Conservation (phyloP, 2,329 filamentous ascomycete genomes). For the Fusarium dlaminii region DNA sequence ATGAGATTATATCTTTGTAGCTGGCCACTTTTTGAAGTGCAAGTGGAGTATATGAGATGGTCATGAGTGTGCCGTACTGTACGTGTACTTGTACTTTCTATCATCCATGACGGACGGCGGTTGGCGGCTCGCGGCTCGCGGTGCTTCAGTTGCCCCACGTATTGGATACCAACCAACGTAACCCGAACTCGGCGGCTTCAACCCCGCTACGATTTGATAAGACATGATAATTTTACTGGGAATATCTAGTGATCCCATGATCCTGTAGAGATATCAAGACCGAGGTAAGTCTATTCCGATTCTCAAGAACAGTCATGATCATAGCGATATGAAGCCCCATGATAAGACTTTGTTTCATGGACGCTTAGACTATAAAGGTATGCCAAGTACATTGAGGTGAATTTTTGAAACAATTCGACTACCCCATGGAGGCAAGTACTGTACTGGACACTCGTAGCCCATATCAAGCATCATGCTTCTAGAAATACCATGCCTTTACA, state of each 20-base stretch:
- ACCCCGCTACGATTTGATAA: slow-evolving; percentile 35
- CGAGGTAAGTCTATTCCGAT: background rate
- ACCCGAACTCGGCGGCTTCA: slow-evolving; percentile 38
- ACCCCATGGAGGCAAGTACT: too few relatives aligned
- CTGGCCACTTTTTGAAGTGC: slow-evolving; percentile 24
- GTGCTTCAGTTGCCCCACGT: slow-evolving; percentile 39
- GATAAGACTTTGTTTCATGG: background rate
- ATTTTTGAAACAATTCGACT: too few relatives aligned
- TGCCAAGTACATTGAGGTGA: background rate
- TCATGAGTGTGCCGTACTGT: slow-evolving; percentile 11
- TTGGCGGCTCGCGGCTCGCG: slow-evolving; percentile 33
- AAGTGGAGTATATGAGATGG: slow-evolving; percentile 37
- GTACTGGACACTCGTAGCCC: too few relatives aligned
- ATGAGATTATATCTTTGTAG: slow-evolving; percentile 23
- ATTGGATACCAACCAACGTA: background rate
- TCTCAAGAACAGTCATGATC: background rate
- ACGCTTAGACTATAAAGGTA: background rate
- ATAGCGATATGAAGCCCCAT: background rate
- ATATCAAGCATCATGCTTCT: background rate
- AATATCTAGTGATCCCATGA: background rate
- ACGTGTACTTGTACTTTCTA: background rate
- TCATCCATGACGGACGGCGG: slow-evolving; percentile 24
- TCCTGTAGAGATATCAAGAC: background rate
- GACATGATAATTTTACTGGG: background rate
- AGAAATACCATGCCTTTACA: background rate